Evolutionary conservation across 352 stramenopile species (phyloP).

Genomic region (Pythium angustatum): DNA sequence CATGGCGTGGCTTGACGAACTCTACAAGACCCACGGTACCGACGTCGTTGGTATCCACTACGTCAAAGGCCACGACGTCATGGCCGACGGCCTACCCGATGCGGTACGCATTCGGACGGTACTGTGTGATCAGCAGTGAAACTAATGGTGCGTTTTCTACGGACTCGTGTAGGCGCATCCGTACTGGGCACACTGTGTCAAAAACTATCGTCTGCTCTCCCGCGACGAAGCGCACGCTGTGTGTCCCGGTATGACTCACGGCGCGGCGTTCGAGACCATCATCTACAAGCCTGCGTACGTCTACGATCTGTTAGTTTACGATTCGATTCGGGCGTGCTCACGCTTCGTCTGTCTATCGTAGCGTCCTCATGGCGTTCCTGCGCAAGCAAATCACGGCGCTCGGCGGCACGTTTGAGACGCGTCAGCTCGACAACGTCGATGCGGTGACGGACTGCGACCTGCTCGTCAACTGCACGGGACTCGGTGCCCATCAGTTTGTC

Average conservation of each 20-base stretch:
- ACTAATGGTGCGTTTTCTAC: too few relatives aligned
- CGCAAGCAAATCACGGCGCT: slow-evolving; percentile 41
- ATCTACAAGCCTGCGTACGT: slow-evolving; percentile 63
- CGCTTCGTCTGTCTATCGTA: slow-evolving; percentile 15
- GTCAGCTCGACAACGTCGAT: slow-evolving; percentile 36
- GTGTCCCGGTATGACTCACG: slow-evolving; percentile 44
- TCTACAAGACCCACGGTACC: slow-evolving; percentile 41
- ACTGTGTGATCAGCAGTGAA: too few relatives aligned
- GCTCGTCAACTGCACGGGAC: slow-evolving; percentile 62
- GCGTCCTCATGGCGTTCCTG: slow-evolving; percentile 55
- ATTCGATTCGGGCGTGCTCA: background rate
- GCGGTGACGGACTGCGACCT: slow-evolving; percentile 44
- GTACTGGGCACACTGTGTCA: slow-evolving; percentile 71
- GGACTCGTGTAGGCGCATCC: slow-evolving; percentile 41
- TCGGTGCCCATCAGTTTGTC: slow-evolving; percentile 44
- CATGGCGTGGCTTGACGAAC: slow-evolving; percentile 55
- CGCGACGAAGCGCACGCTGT: slow-evolving; percentile 39
- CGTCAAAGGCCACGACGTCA: slow-evolving; percentile 50
- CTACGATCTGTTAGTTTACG: background rate
- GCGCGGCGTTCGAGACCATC: slow-evolving; percentile 56
- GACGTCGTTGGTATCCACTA: slow-evolving; percentile 54
- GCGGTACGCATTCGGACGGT: slow-evolving; percentile 38
- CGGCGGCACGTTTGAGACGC: slow-evolving; percentile 55
- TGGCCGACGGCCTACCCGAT: slow-evolving; percentile 32
- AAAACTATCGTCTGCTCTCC: slow-evolving; percentile 54